These are phyloP conservation scores for Arabidopsis thaliana DNA, from an alignment of 345 rosid species.

Conservation along the genomic window DNA sequence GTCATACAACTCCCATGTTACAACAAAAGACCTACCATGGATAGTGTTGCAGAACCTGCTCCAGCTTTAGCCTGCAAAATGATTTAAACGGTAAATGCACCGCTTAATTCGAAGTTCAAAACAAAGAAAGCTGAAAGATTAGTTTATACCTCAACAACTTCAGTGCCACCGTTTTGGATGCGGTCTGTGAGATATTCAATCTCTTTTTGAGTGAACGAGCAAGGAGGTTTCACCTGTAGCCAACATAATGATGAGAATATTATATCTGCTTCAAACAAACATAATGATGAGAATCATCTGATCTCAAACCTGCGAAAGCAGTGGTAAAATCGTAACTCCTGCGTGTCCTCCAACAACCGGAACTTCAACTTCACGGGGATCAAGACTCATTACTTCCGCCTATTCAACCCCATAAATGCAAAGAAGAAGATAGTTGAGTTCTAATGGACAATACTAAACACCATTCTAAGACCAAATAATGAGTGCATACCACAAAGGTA, in stretches of 20 bases:
- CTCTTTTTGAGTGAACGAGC: conserved; percentile 79
- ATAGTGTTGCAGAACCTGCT: conserved; percentile 92
- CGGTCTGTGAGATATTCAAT: conserved; percentile 84
- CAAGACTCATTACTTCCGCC: conserved; percentile 86
- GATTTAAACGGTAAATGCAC: background rate
- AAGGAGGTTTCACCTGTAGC: conserved; percentile 79
- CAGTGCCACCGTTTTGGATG: conserved; percentile 97
- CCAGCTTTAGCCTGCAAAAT: conserved; percentile 94
- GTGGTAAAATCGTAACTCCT: conserved; percentile 77
- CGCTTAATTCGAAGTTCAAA: background rate
- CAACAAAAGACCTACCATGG: conserved; percentile 66
- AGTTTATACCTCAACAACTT: conserved; percentile 81
- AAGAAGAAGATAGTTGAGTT: background rate
- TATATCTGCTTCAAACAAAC: background rate
- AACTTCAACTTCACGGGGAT: conserved; percentile 75
- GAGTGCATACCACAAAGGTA: conserved; percentile 86
- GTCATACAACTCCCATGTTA: background rate
- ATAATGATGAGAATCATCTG: conserved; percentile 1
- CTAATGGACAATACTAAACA: background rate
- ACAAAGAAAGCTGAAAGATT: background rate
- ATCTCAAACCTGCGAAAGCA: conserved; percentile 71
- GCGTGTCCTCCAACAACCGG: conserved; percentile 93
- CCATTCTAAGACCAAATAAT: background rate
- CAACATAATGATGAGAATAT: conserved; percentile 1
- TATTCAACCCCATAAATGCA: conserved; percentile 33